These are phyloP conservation scores for Chernovozyma aurita DNA, from an alignment of 1,139 yeast species.

Conservation along the genomic window DNA sequence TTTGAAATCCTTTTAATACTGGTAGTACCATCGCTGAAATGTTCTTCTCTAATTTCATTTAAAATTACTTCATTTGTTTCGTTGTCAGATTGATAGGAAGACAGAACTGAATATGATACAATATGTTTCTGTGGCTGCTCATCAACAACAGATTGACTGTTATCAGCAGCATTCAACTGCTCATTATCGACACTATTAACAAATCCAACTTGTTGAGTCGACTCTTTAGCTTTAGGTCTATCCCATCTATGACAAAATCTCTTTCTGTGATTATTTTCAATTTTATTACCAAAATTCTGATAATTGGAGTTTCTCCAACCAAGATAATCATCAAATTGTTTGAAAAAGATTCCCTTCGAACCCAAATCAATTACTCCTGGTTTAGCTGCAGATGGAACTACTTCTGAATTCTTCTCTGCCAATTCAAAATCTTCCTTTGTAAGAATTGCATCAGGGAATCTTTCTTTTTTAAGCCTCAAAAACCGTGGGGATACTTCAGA, in stretches of 20 bases:
- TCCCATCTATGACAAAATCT: not conserved
- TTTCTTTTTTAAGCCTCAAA: conserved; percentile 25
- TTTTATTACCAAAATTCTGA: conserved; percentile 26
- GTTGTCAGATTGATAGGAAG: conserved; percentile 41
- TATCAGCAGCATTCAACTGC: conserved; percentile 15
- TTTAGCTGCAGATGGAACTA: conserved; percentile 7
- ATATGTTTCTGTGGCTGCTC: conserved; percentile 15
- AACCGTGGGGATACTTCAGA: conserved; percentile 35
- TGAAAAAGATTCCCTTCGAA: conserved; percentile 43
- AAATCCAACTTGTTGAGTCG: conserved; percentile 5
- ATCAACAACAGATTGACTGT: not conserved
- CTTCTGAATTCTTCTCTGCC: not conserved
- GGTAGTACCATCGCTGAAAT: conserved; percentile 65
- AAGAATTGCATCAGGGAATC: conserved; percentile 27
- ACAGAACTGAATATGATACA: conserved; percentile 47
- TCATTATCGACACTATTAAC: conserved; percentile 21
- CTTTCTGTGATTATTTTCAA: not conserved
- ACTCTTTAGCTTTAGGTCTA: conserved; percentile 8
- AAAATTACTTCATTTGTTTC: conserved; percentile 55
- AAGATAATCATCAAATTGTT: conserved; percentile 59
- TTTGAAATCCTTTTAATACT: conserved; percentile 33
- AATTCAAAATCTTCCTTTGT: conserved; percentile 47
- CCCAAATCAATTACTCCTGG: conserved; percentile 34
- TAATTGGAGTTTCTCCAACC: conserved; percentile 59
- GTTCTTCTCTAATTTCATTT: conserved; percentile 47